These are phyloP conservation scores for Blepharisma japonicum DNA, from an alignment of 73 alveolate genomes.

Conservation along the genomic window DNA sequence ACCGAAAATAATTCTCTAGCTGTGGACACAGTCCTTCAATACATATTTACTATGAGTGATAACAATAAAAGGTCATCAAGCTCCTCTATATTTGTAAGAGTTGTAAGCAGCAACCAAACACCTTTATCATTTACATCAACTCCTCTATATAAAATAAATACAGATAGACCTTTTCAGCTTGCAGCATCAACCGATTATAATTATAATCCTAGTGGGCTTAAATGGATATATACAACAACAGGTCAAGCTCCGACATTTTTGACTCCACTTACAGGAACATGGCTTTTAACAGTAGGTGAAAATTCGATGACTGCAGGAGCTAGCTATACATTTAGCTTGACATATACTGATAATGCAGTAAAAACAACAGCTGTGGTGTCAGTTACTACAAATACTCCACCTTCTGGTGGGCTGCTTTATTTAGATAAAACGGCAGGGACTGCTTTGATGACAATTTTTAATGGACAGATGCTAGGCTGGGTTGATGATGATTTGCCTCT, in stretches of 20 bases:
- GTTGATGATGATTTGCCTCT: slow-evolving; percentile 1
- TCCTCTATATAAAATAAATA: slow-evolving; percentile 5
- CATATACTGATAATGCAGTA: neutral
- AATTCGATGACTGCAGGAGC: neutral
- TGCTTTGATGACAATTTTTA: neutral
- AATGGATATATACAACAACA: neutral
- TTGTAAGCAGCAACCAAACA: neutral
- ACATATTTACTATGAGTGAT: neutral
- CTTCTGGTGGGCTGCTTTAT: neutral
- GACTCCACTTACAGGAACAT: neutral
- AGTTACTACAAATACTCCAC: neutral
- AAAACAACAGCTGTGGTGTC: slow-evolving; percentile 5
- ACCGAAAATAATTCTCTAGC: neutral
- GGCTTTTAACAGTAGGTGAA: neutral
- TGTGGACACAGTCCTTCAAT: neutral
- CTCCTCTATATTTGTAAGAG: neutral
- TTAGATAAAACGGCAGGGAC: slow-evolving; percentile 8
- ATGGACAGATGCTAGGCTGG: slow-evolving; percentile 24
- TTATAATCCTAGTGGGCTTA: neutral
- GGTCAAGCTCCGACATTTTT: neutral
- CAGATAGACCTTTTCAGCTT: slow-evolving; percentile 15
- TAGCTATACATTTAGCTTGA: neutral
- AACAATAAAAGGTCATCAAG: neutral
- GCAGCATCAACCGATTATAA: neutral
- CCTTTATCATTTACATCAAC: neutral